Evolutionary conservation across 2,329 filamentous ascomycete species (phyloP).

Genomic region (Dothiorella sarmentorum): DNA sequence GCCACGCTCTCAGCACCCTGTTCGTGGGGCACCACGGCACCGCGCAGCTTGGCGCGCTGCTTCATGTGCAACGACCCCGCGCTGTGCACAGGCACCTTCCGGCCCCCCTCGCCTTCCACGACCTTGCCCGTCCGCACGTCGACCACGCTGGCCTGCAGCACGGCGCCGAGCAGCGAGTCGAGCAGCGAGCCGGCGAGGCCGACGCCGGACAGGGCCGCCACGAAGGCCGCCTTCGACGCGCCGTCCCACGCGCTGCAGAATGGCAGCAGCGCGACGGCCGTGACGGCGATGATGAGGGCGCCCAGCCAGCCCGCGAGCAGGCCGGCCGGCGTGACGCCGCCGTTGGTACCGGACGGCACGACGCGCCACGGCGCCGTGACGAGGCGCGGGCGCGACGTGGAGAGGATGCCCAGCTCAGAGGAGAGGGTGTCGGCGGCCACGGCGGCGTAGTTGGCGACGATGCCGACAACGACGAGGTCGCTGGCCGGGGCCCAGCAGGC

Average conservation of each 20-base stretch:
- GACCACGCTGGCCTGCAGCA: slow-evolving; percentile 80
- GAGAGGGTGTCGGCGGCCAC: slow-evolving; percentile 92
- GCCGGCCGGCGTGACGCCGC: slow-evolving; percentile 77
- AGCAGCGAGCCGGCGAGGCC: slow-evolving; percentile 77
- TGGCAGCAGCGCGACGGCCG: slow-evolving; percentile 65
- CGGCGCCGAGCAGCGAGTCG: slow-evolving; percentile 81
- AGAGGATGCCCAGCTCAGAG: slow-evolving; percentile 90
- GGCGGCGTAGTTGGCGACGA: slow-evolving; percentile 75
- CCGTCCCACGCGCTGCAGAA: slow-evolving; percentile 61
- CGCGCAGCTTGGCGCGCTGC: slow-evolving; percentile 32
- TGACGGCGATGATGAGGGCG: slow-evolving; percentile 65
- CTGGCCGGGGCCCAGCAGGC: slow-evolving; percentile 23
- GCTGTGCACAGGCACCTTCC: slow-evolving; percentile 47
- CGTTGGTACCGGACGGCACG: slow-evolving; percentile 90
- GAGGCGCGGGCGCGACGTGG: slow-evolving; percentile 69
- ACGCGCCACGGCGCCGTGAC: slow-evolving; percentile 78
- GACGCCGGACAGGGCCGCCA: slow-evolving; percentile 61
- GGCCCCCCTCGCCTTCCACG: slow-evolving; percentile 78
- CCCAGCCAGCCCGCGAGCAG: slow-evolving; percentile 71
- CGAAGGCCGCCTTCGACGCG: slow-evolving; percentile 49
- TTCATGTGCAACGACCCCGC: slow-evolving; percentile 29
- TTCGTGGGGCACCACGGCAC: slow-evolving; percentile 20
- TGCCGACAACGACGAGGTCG: slow-evolving; percentile 45
- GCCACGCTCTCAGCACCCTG: slow-evolving; percentile 16
- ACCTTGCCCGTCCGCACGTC: slow-evolving; percentile 83